These are phyloP conservation scores for Royoungia palumana DNA, from an alignment of 768 basidiomycete species.

Conservation along the genomic window DNA sequence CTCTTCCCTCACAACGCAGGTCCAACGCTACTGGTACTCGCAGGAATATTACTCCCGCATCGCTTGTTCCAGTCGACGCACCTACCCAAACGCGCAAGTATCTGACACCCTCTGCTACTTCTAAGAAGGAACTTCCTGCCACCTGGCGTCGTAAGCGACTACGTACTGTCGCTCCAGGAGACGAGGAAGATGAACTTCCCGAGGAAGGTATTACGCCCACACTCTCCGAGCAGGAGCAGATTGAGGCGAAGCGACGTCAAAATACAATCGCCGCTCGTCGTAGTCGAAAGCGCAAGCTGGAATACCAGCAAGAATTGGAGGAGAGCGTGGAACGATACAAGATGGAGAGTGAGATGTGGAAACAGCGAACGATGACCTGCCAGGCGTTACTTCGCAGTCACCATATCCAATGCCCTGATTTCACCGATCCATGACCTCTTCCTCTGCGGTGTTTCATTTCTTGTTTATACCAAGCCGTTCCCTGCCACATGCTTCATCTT, in stretches of 20 bases:
- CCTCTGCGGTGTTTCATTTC: constrained; percentile 2
- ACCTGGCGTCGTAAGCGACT: constrained; percentile 66
- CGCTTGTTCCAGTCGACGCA: constrained; percentile 67
- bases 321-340: constrained; percentile 49
- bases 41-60: constrained; percentile 61
- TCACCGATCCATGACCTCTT: constrained; percentile 30
- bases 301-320: constrained; percentile 66
- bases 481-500: constrained; percentile 6
- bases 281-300: constrained; percentile 70
- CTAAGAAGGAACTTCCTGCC: constrained; percentile 73
- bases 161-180: constrained; percentile 44
- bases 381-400: constrained; percentile 55
- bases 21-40: constrained; percentile 61
- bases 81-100: constrained; percentile 82
- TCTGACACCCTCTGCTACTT: constrained; percentile 66
- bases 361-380: constrained; percentile 44
- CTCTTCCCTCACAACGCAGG: constrained; percentile 27
- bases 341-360: constrained; percentile 62
- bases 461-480: constrained; percentile 2
- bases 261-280: constrained; percentile 86
- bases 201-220: constrained; percentile 34
- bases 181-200: constrained; percentile 42
- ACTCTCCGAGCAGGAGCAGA: constrained; percentile 59
- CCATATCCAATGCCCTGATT: constrained; percentile 54
- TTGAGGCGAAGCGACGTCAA: constrained; percentile 73